Conservation (phyloP, 306 rosid genomes). For the Trichosanthes cucumerina region DNA sequence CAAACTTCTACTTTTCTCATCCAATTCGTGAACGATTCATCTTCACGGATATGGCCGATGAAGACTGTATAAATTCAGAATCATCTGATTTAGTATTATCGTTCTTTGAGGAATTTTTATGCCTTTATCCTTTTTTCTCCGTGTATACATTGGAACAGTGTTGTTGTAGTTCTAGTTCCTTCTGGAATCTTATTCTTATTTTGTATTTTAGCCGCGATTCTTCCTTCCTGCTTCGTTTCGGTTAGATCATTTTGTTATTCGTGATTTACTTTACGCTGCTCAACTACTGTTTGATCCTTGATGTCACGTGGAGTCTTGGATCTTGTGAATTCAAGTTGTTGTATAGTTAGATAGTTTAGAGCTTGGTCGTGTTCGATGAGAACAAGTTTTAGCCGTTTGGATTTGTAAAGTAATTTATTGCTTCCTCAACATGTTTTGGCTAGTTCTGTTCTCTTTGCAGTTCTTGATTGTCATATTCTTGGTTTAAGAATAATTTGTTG, state of each 20-base stretch:
- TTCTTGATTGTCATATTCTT: background rate
- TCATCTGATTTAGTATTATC: background rate
- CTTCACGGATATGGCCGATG: background rate
- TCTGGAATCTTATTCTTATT: background rate
- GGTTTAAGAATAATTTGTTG: background rate
- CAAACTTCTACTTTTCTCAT: background rate
- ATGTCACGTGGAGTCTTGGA: background rate
- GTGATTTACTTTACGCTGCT: background rate
- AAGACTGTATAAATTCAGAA: background rate
- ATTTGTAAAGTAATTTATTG: background rate
- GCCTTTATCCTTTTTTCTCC: no score
- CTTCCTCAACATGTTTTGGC: background rate
- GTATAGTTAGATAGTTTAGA: background rate
- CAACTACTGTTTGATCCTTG: background rate
- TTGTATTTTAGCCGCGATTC: background rate
- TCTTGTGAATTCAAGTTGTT: constrained; percentile 4
- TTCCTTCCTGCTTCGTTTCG: background rate
- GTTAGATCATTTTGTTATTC: background rate
- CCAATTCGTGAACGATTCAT: background rate
- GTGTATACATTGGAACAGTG: background rate
- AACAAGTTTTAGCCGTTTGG: background rate
- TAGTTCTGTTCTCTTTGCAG: background rate
- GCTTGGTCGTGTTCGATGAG: background rate
- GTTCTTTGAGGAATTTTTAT: background rate
- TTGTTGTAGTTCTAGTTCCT: background rate